A percentile compares a stretch with the other conserved stretches of the same genome.
These are phyloP conservation scores for Dissophora globulifera DNA, from an alignment of 192 early-diverging fungal genomes.

Conservation along the genomic window DNA sequence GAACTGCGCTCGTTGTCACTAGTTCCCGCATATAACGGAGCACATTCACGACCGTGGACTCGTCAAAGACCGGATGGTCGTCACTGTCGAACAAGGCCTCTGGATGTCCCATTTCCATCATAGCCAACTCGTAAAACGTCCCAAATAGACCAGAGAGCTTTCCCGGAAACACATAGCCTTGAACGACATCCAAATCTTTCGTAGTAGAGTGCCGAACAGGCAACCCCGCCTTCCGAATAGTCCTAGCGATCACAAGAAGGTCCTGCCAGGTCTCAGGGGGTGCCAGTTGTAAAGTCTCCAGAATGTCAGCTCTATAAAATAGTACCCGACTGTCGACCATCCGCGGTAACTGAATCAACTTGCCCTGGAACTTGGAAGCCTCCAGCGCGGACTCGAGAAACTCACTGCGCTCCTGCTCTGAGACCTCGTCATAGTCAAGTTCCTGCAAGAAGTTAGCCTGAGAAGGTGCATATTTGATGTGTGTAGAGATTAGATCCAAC, in stretches of 20 bases:
- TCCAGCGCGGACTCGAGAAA: conserved; percentile 32
- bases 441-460: conserved; percentile 35
- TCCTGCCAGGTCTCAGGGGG: conserved; percentile 27
- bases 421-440: conserved; percentile 1
- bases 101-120: conserved; percentile 24
- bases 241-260: conserved; percentile 1
- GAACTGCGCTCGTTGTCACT: conserved; percentile 15
- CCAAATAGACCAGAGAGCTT: conserved; percentile 42
- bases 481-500: conserved; percentile 26
- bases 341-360: conserved; percentile 29
- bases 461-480: conserved; percentile 44
- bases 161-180: conserved; percentile 40
- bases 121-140: conserved; percentile 44
- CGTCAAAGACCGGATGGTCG: conserved; percentile 25
- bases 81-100: conserved; percentile 24
- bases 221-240: not conserved
- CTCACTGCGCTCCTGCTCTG: conserved; percentile 1
- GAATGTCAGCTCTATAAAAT: conserved; percentile 25
- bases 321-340: conserved; percentile 44
- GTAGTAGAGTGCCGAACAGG: not conserved
- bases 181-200: not conserved
- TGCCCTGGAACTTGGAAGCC: conserved; percentile 25
- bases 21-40: conserved; percentile 14
- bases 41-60: conserved; percentile 12
- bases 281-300: conserved; percentile 8